Percentiles rank a stretch among this genome's conserved stretches.
Evolutionary conservation across 2,329 filamentous ascomycete species (phyloP).

Genomic region (Escovopsis sp.): DNA sequence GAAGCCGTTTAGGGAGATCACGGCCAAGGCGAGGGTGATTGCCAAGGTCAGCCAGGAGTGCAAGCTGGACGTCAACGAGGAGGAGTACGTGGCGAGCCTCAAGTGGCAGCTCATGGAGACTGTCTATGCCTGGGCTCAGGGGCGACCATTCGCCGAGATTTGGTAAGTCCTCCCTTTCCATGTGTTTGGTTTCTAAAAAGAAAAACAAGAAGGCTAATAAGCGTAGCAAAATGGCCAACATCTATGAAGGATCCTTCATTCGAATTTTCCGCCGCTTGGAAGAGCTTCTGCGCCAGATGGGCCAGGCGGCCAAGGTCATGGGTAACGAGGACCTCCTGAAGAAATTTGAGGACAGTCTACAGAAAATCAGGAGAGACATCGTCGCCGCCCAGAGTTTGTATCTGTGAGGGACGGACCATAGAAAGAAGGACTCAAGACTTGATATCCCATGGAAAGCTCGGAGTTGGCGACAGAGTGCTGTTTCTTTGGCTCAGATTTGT

Average conservation of each 20-base stretch:
- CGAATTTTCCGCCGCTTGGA: constrained; percentile 91
- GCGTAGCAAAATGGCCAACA: constrained; percentile 90
- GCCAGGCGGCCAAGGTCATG: constrained; percentile 93
- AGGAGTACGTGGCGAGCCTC: constrained; percentile 79
- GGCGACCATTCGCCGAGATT: constrained; percentile 80
- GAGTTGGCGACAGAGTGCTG: no score
- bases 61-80: constrained; percentile 86
- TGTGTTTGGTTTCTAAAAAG: not conserved
- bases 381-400: constrained; percentile 91
- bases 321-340: constrained; percentile 83
- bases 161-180: constrained; percentile 49
- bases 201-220: constrained; percentile 9
- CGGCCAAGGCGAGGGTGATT: constrained; percentile 71
- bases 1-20: constrained; percentile 76
- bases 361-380: constrained; percentile 82
- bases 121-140: constrained; percentile 81
- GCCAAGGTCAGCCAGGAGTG: constrained; percentile 92
- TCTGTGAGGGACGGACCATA: constrained; percentile 31
- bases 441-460: no score
- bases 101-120: constrained; percentile 97
- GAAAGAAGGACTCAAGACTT: no score
- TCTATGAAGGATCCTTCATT: constrained; percentile 92
- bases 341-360: constrained; percentile 79
- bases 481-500: no score
- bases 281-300: constrained; percentile 88